Base-by-base conservation (phyloP, 192 early-diverging fungal species). In the Geosiphon pyriformis region DNA sequence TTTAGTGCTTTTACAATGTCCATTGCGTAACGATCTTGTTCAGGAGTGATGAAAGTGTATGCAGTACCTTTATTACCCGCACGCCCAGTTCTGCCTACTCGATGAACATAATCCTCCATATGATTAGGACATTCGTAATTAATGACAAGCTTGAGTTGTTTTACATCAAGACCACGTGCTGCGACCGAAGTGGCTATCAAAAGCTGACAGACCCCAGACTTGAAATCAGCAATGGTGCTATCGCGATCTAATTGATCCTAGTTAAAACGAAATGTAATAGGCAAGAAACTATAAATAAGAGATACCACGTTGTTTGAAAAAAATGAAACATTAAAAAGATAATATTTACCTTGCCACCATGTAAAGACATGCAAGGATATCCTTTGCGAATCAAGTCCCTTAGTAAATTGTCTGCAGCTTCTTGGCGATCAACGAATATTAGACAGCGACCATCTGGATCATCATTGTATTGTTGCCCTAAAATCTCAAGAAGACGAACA, bases 61-160 rank as follows among this genome's bases (percentile, higher is more conserved):
- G 97, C 94, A 4, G 90, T 92, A 49, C 97, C 97, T 71, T 92
- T 98, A 74, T 96, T 94, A 54, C 97, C 97, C 0, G 97, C 97
- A 50, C 97, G 90, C 33, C 97, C 97, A 0, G 97, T 99, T 37
- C 97, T 83, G 4, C 97, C 97, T 18, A 96, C 94, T 48, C 97
- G 93, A 76, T 99, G 97, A 1, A 99, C 93, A 75, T 98, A 93
- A 58, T 99, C 97, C 66, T 99, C 97, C 85, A 94, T 91, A 59
- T 99, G 93, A 76, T 95, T 94, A 8, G 97, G 97, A 51, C 92
- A 91, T 65, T 99, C 97, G 66, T 90, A 98, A 74, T 99, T 99
- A 54, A 98, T 81, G 4, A 99, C 96, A 26, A 93, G 75, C 51
- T 90, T 95, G 1, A 98, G 77, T 12, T 94, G 86, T 64, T 95